Conservation (phyloP, 2,329 filamentous ascomycete species). For the Waltergamsia citrina region DNA sequence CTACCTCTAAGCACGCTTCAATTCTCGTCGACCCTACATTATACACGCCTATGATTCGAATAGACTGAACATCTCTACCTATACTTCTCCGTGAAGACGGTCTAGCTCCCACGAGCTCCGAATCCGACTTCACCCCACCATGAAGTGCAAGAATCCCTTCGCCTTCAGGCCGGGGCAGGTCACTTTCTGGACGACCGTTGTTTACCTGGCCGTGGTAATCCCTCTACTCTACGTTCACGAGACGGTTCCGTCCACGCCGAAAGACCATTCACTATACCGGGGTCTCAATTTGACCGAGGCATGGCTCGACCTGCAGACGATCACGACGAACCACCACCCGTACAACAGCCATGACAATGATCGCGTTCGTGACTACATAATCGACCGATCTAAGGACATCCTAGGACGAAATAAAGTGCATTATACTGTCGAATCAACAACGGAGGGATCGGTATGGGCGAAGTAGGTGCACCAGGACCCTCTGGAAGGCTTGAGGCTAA, state of each 20-base stretch:
- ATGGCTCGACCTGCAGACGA: slow-evolving; percentile 70
- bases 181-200: slow-evolving; percentile 63
- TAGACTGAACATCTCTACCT: too few relatives aligned
- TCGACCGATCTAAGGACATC: slow-evolving; percentile 62
- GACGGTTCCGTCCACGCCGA: slow-evolving; percentile 59
- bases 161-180: slow-evolving; percentile 76
- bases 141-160: slow-evolving; percentile 43
- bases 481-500: background rate
- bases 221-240: slow-evolving; percentile 67
- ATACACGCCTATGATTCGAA: too few relatives aligned
- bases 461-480: background rate
- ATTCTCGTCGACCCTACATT: too few relatives aligned
- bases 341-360: slow-evolving; percentile 85
- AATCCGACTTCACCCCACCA: slow-evolving; percentile 6
- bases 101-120: too few relatives aligned
- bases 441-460: slow-evolving; percentile 16
- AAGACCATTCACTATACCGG: slow-evolving; percentile 28
- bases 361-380: slow-evolving; percentile 64
- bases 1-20: too few relatives aligned
- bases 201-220: slow-evolving; percentile 71
- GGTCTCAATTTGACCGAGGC: slow-evolving; percentile 74
- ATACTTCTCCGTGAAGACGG: background rate
- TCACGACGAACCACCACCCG: slow-evolving; percentile 73
- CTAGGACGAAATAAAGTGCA: slow-evolving; percentile 48
- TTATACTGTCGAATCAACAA: slow-evolving; percentile 29